phyloP scores from a whole-genome alignment of 768 basidiomycete genomes.

The Fibroporia radiculosa region DNA sequence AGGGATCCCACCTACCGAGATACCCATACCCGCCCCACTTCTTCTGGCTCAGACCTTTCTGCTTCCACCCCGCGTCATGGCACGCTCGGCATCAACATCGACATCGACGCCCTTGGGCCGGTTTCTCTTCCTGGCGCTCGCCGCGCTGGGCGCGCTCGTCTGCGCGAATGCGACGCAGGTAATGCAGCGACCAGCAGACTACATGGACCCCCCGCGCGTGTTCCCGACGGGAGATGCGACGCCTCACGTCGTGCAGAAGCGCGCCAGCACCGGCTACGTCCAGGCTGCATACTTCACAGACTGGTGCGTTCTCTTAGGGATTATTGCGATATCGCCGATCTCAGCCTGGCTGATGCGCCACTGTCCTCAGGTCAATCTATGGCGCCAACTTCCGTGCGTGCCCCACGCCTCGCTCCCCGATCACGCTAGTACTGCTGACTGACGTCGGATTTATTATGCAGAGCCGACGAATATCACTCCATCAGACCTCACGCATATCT shows the following conservation, averaged over 20 bases:
- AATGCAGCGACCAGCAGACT: slow-evolving; percentile 45
- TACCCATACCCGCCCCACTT: too few species aligned
- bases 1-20: too few species aligned
- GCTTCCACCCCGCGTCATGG: too few species aligned
- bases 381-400: slow-evolving; percentile 25
- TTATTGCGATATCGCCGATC: neutral
- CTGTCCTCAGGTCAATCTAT: slow-evolving; percentile 20
- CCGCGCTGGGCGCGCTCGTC: slow-evolving; percentile 12
- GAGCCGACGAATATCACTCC: slow-evolving; percentile 60
- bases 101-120: neutral
- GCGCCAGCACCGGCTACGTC: slow-evolving; percentile 18
- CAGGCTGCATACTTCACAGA: slow-evolving; percentile 48
- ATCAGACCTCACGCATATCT: slow-evolving; percentile 60
- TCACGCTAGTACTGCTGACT: neutral
- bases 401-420: neutral
- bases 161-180: slow-evolving; percentile 34
- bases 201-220: slow-evolving; percentile 34
- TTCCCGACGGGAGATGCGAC: slow-evolving; percentile 24
- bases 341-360: neutral
- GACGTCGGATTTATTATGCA: slow-evolving; percentile 20
- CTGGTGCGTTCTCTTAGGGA: slow-evolving; percentile 25
- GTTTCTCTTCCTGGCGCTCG: neutral
- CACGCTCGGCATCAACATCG: too few species aligned
- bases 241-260: slow-evolving; percentile 31
- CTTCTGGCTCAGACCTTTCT: too few species aligned